Evolutionary conservation across 345 rosid genomes (phyloP), one percentile per base, ranked within the genome.

Genomic region (Citrus hindsii): DNA sequence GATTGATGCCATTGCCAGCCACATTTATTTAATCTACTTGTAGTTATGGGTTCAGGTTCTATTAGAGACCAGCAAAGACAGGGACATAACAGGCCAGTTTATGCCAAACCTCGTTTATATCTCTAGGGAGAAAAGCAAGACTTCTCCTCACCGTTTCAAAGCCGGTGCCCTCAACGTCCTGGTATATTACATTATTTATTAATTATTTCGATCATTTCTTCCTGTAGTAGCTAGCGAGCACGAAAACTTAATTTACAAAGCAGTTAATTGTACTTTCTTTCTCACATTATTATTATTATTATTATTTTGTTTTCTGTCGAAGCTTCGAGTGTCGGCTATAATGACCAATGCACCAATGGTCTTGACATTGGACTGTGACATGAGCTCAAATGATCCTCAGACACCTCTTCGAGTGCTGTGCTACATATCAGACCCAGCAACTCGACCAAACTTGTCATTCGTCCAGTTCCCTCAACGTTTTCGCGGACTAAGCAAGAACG

Each of bases 111-210:
- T 94, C 61, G 82, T 92, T 5, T 94, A 92, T 56, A 79, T 94
- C 51, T 88, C 96, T 1, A 79, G 98, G 70, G 87, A 90, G 79
- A 94, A 92, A 81, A 82, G 82, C 83, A 84, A 68, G 70, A 78
- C 79, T 35, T 82, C 83, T 37, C 85, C 77, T 16, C 97, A 94
- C 80, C 81, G 91, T 74, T 94, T 84, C 78, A 94, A 94, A 82
- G 96, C 92, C 13, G 98, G 98, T 63, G 98, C 98, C 79, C 93
- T 94, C 35, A 94, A 94, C 72, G 85, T 80, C 10, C 69, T 92
- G 88, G 95, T 89, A 86, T 46, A 12, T 46, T 3, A 46, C 51
- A 3, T 46, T 13, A 13, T 46, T 0, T 46, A 46, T 46, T 46
- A 4, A 46, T 3, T 46, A 13, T 13, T 46, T 46, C 5, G 51